These are phyloP conservation scores for Gamsiella multidivaricata DNA, from an alignment of 192 early-diverging fungal genomes.

Conservation along the genomic window DNA sequence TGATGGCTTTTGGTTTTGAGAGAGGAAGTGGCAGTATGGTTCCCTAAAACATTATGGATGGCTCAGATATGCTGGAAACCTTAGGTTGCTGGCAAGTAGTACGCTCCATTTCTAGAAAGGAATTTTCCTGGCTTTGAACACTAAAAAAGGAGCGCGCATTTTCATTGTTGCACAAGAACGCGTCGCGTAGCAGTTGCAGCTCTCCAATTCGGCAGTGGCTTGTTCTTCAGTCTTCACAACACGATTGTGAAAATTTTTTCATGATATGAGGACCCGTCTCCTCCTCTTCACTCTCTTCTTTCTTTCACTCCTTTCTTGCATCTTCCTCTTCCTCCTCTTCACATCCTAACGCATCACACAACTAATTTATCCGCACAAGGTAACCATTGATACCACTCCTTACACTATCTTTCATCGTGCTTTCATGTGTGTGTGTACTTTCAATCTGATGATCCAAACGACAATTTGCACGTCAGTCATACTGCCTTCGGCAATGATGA, in stretches of 20 bases:
- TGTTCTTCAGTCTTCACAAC: no score
- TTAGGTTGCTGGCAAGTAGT: conserved; percentile 19
- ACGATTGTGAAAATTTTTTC: no score
- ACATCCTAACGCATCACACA: background rate
- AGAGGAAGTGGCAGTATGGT: conserved; percentile 56
- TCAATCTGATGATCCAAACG: conserved; percentile 47
- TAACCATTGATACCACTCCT: background rate
- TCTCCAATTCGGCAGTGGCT: no score
- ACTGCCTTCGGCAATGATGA: conserved; percentile 37
- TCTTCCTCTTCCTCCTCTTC: background rate
- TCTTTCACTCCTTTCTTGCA: background rate
- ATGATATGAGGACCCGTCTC: no score
- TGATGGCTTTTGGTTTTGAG: conserved; percentile 62
- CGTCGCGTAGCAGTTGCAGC: no score
- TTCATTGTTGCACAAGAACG: no score
- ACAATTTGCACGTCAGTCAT: conserved; percentile 57
- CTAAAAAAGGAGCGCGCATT: no score
- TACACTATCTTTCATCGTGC: background rate
- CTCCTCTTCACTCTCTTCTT: background rate
- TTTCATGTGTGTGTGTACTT: no score
- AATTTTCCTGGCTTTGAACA: no score
- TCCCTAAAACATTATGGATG: conserved; percentile 42
- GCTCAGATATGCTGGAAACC: conserved; percentile 11
- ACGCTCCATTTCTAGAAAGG: no score
- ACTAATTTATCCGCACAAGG: background rate